Evolutionary conservation across 139 green algal genomes (phyloP).

Genomic region (Chlorokybus atmophyticus): DNA sequence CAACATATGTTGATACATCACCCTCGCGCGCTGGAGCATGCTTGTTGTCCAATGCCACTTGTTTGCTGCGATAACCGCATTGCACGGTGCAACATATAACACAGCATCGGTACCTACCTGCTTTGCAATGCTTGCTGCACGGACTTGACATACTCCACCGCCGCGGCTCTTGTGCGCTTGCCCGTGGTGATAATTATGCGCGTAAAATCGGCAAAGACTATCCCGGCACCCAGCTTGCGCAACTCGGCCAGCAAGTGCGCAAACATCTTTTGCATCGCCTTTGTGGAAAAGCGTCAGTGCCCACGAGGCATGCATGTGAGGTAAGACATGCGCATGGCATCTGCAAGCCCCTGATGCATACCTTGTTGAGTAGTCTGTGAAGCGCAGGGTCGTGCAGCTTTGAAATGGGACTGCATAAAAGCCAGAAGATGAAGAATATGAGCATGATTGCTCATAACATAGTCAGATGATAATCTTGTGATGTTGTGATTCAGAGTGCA

Average conservation of each 20-base stretch:
- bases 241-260: conserved; percentile 67
- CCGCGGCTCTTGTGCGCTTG: conserved; percentile 53
- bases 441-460: no score
- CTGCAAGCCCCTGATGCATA: conserved; percentile 6
- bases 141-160: conserved; percentile 67
- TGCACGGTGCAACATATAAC: no score
- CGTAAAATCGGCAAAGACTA: conserved; percentile 68
- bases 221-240: conserved; percentile 50
- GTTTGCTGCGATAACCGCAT: no score
- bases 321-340: no score
- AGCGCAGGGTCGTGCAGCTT: conserved; percentile 54
- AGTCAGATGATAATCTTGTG: no score
- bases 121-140: no score
- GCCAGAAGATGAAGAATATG: not conserved
- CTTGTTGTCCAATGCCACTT: no score
- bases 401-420: conserved; percentile 32
- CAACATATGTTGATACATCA: not conserved
- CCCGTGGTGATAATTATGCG: conserved; percentile 68
- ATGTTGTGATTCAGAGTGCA: no score
- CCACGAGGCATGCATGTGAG: no score
- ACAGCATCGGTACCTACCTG: no score
- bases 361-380: conserved; percentile 42
- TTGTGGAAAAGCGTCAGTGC: not conserved
- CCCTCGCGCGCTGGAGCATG: no score
- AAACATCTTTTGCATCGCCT: conserved; percentile 67